Evolutionary conservation across 805 yeast species (phyloP).

Genomic region (Brettanomyces sp.): DNA sequence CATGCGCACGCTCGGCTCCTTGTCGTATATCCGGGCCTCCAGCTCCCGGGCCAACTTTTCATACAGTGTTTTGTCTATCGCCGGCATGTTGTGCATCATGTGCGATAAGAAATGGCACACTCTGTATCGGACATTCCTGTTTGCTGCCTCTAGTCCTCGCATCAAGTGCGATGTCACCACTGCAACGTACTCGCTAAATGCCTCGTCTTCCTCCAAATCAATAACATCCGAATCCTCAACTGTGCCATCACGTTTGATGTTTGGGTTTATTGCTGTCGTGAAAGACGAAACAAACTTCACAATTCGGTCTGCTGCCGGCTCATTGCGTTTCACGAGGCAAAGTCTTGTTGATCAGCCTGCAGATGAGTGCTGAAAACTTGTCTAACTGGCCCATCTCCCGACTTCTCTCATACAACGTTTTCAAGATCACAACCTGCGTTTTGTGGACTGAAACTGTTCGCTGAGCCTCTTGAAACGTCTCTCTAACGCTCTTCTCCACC

Average conservation of each 20-base stretch:
- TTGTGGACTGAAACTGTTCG: constrained; percentile 64
- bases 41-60: constrained; percentile 53
- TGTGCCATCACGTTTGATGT: constrained; percentile 7
- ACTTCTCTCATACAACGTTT: constrained; percentile 49
- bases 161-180: constrained; percentile 55
- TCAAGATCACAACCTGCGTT: constrained; percentile 57
- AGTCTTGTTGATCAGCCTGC: constrained; percentile 53
- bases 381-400: constrained; percentile 42
- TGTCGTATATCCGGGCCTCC: constrained; percentile 57
- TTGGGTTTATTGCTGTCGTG: constrained; percentile 38
- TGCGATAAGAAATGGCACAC: constrained; percentile 68
- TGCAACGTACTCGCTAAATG: constrained; percentile 46
- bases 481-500: constrained; percentile 43
- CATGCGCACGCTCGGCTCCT: constrained; percentile 69
- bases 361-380: constrained; percentile 51
- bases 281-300: constrained; percentile 58
- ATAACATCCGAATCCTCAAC: constrained; percentile 24
- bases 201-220: constrained; percentile 23
- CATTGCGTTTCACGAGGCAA: constrained; percentile 61
- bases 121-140: constrained; percentile 70
- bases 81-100: constrained; percentile 61
- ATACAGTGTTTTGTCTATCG: constrained; percentile 64
- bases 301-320: constrained; percentile 64
- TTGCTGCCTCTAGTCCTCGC: constrained; percentile 71
- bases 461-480: constrained; percentile 77